phyloP scores from a whole-genome alignment of 352 stramenopile species.

The Phytophthora capsici region DNA sequence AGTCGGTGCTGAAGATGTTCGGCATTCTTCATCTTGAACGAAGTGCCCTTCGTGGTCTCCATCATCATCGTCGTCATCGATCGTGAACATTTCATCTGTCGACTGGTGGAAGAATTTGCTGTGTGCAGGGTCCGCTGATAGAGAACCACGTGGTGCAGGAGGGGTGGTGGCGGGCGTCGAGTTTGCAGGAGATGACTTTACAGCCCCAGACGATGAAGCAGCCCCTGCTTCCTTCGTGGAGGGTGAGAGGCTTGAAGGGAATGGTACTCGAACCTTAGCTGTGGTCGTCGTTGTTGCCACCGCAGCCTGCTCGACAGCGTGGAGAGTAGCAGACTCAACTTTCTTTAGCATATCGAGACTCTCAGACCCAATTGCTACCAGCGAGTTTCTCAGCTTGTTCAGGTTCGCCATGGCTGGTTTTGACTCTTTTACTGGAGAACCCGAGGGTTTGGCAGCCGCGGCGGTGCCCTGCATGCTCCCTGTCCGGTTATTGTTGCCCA shows the following conservation, averaged over 20 bases:
- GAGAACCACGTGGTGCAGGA: conserved; percentile 22
- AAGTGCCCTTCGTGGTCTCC: conserved; percentile 50
- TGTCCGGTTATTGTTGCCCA: conserved; percentile 30
- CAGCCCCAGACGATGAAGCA: conserved; percentile 4
- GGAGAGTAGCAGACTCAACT: conserved; percentile 57
- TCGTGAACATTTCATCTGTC: conserved; percentile 85
- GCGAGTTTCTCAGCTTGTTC: conserved; percentile 65
- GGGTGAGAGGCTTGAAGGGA: conserved; percentile 34
- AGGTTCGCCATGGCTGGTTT: conserved; percentile 48
- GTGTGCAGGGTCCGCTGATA: conserved; percentile 35
- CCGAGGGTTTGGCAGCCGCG: conserved; percentile 8
- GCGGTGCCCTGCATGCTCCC: conserved; percentile 25
- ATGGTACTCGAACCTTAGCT: conserved; percentile 51
- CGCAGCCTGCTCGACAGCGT: conserved; percentile 38
- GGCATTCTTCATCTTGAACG: conserved; percentile 39
- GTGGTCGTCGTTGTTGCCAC: conserved; percentile 36
- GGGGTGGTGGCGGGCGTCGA: conserved; percentile 13
- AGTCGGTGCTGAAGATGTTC: conserved; percentile 51
- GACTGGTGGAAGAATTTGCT: conserved; percentile 58
- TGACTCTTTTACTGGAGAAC: conserved; percentile 11
- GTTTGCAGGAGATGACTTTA: conserved; percentile 7
- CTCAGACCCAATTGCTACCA: conserved; percentile 69
- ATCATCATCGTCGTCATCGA: conserved; percentile 82
- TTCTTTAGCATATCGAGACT: conserved; percentile 83
- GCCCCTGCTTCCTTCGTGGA: conserved; percentile 27